Evolutionary conservation across 2,329 filamentous ascomycete genomes (phyloP), one percentile per base, ranked within the genome.

Genomic region (Scytalidium sp.): DNA sequence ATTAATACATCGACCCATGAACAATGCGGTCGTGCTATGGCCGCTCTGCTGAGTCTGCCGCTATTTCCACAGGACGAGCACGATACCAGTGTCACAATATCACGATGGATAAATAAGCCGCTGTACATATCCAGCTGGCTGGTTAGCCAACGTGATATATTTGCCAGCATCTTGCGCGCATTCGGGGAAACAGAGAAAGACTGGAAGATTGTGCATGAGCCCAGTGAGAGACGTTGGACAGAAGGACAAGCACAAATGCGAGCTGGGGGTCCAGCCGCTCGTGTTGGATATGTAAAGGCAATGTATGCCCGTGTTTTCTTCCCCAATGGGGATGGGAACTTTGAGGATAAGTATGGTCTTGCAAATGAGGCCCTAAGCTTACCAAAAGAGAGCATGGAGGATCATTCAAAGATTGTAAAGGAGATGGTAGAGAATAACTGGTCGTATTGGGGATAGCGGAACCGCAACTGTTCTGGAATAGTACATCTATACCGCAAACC

Each of bases 11-110:
- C 69, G 11, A 82, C 79, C 0, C 76, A 72, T 68, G 51, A 65
- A 22, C 76, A 80, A 61, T 74, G 75, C 45, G 83, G 78, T 0
- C 69, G 75, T 1, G 81, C 79, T 0, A 69, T 84, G 11, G 80
- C 80, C 1, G 66, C 61, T 0, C 59, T 81, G 0, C 59, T 81
- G 2, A 74, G 68, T 39, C 62, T 80, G 2, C 47, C 47, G n/a
- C 39, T 49, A 4, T n/a, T 49, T 7, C 71, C 74, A 0, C 65
- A 72, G 1, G 64, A 63, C 44, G 61, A 57, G 27, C 63, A 60
- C 2, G 68, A 71, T 32, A 53, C 54, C 19, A 61, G 61, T 5
- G 58, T 60, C 9, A 68, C 68, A 3, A 42, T 78, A 3, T 64
- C 64, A 7, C 49, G 58, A 9, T 77, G 66, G 52, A 60, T 63